Percentiles rank a stretch among this genome's conserved stretches.
These are phyloP conservation scores for Melastoma candidum DNA, from an alignment of 441 rosid genomes.

Conservation along the genomic window DNA sequence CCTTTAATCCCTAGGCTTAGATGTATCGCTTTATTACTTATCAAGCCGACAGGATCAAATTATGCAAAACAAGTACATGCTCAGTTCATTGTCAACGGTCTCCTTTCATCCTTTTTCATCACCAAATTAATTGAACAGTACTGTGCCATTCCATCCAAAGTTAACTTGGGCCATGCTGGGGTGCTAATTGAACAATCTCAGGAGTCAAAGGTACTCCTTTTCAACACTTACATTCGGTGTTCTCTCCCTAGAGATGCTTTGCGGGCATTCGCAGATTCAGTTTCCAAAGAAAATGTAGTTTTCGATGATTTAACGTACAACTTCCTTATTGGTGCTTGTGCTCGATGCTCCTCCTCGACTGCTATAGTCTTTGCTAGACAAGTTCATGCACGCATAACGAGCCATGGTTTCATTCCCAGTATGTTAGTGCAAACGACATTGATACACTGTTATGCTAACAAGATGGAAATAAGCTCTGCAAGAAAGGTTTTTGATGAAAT, in stretches of 20 bases:
- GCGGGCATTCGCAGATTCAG: slow-evolving; percentile 35
- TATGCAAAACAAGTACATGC: slow-evolving; percentile 39
- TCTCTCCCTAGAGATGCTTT: slow-evolving; percentile 34
- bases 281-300: slow-evolving; percentile 20
- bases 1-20: too few species aligned
- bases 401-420: slow-evolving; percentile 29
- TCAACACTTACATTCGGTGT: slow-evolving; percentile 52
- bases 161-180: slow-evolving; percentile 28
- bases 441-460: slow-evolving; percentile 41
- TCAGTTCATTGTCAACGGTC: slow-evolving; percentile 30
- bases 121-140: slow-evolving; percentile 37
- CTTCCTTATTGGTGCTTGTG: slow-evolving; percentile 55
- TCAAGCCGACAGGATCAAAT: too few species aligned
- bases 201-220: slow-evolving; percentile 37
- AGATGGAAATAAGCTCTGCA: slow-evolving; percentile 28
- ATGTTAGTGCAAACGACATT: slow-evolving; percentile 40
- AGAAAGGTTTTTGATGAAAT: slow-evolving; percentile 47
- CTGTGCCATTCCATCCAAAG: slow-evolving; percentile 26
- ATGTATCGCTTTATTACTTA: too few species aligned
- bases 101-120: slow-evolving; percentile 23
- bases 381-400: slow-evolving; percentile 28
- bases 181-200: slow-evolving; percentile 23
- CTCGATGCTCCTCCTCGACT: slow-evolving; percentile 27
- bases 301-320: slow-evolving; percentile 39
- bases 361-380: slow-evolving; percentile 32